Evolutionary conservation across 345 rosid species (phyloP).

Genomic region (Eucalyptus cladocalyx): DNA sequence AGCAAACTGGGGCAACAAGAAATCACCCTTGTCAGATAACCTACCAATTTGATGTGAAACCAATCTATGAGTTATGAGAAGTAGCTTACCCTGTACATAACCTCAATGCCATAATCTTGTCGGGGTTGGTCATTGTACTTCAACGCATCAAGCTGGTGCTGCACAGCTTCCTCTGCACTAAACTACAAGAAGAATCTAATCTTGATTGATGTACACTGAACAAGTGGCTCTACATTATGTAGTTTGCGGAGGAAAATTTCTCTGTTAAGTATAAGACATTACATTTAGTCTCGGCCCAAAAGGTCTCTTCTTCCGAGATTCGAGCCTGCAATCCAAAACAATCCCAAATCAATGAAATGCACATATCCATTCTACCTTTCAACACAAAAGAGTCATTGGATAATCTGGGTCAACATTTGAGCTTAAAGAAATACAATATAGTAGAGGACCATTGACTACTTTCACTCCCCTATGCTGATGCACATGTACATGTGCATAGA

Average conservation of each 20-base stretch:
- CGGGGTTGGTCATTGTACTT: conserved; percentile 85
- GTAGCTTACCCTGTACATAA: conserved; percentile 70
- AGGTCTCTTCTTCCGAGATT: conserved; percentile 77
- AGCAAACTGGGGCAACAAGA: conserved; percentile 54
- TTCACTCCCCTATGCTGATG: not conserved
- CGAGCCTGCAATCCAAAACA: conserved; percentile 41
- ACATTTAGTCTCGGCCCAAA: conserved; percentile 86
- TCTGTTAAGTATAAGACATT: not conserved
- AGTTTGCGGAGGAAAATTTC: not conserved
- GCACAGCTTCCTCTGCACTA: conserved; percentile 84
- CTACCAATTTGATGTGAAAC: not conserved
- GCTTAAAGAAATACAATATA: not conserved
- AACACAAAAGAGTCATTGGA: not conserved
- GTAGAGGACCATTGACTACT: not conserved
- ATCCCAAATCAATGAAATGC: not conserved
- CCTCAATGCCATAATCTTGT: conserved; percentile 82
- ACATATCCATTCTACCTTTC: not conserved
- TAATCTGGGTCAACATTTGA: not conserved
- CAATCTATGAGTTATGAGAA: not conserved
- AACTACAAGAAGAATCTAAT: conserved; percentile 38
- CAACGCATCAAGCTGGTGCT: conserved; percentile 72
- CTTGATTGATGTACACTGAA: not conserved
- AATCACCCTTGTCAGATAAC: not conserved
- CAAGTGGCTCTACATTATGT: not conserved
- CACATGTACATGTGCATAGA: not conserved